Percentiles rank a stretch among this genome's conserved stretches.
Evolutionary conservation across 257 asterid genomes (phyloP).

Genomic region (Solanum appendiculatum): DNA sequence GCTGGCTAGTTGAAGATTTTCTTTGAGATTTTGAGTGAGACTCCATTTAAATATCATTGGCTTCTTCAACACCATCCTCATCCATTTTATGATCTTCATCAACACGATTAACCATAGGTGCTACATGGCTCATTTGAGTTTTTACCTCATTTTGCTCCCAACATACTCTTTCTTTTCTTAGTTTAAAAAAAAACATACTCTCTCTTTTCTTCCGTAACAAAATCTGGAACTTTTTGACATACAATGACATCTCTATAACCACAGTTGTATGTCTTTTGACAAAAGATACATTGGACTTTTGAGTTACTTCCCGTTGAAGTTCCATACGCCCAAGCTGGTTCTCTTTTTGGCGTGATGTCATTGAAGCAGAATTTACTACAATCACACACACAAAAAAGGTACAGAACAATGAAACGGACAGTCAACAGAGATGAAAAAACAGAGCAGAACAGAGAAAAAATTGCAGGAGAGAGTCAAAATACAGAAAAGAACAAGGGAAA

Average conservation of each 20-base stretch:
- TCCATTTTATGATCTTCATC: not conserved
- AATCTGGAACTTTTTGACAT: not conserved
- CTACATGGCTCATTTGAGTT: not conserved
- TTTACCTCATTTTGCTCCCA: not conserved
- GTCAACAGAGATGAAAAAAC: not conserved
- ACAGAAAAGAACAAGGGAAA: not conserved
- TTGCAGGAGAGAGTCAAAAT: not conserved
- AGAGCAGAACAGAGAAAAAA: not conserved
- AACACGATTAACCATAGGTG: not conserved
- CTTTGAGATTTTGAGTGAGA: not conserved
- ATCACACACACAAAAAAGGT: not conserved
- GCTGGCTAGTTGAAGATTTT: not conserved
- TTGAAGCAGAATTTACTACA: not conserved
- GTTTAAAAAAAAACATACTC: too few relatives aligned
- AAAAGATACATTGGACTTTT: not conserved
- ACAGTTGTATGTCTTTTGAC: not conserved
- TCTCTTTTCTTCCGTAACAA: not conserved
- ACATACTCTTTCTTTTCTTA: not conserved
- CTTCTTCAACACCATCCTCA: not conserved
- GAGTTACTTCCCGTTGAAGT: not conserved
- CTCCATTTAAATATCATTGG: not conserved
- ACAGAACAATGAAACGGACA: not conserved
- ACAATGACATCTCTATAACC: not conserved
- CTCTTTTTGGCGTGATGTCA: not conserved
- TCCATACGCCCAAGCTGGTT: not conserved